Evolutionary conservation across 2,329 filamentous ascomycete genomes (phyloP), one percentile per base, ranked within the genome.

Genomic region (Aspergillus quadricinctus): DNA sequence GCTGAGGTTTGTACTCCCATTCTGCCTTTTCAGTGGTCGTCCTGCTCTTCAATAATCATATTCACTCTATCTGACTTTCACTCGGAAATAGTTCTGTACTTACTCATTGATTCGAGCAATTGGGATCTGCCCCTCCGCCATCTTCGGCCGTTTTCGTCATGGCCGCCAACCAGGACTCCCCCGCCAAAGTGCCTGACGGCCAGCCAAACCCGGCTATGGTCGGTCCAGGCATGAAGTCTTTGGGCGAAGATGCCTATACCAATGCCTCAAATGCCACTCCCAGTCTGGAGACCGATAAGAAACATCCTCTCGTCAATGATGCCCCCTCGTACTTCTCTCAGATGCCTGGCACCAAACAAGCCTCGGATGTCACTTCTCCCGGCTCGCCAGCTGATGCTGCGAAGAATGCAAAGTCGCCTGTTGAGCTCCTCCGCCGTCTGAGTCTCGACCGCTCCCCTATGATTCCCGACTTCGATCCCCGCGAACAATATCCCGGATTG

Each of bases 401-500:
- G 14, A 76, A 73, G 49, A 78, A 77, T 56, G 77, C 76, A 40
- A 73, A 70, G 46, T 76, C 77, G 3, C 77, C 76, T 14, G 76
- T 78, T 54, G 81, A 84, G 37, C 66, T 84, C 40, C 69, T 84
- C 48, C 77, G 78, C 52, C 79, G 80, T n/a, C 64, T 84, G 59
- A 83, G 81, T 63, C 68, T 82, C 25, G 62, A 62, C 19, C 66
- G 69, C 3, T 70, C 71, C 50, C 75, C 77, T 35, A 64, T 68
- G 8, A 73, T 78, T 48, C 68, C 76, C n/a, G 76, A 80, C 55
- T 63, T 79, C 21, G 81, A 86, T 61, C 82, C 83, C 27, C 77
- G 78, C 50, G 74, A 77, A 49, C 79, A 82, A 35, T 80, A 86
- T 65, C 81, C 83, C 6, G 78, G 76, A 14, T 73, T 88, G 28